A percentile compares a stretch with the other conserved stretches of the same genome.
These are phyloP conservation scores for Penicillium crystallinum DNA, from an alignment of 495 filamentous ascomycete genomes.

Conservation along the genomic window DNA sequence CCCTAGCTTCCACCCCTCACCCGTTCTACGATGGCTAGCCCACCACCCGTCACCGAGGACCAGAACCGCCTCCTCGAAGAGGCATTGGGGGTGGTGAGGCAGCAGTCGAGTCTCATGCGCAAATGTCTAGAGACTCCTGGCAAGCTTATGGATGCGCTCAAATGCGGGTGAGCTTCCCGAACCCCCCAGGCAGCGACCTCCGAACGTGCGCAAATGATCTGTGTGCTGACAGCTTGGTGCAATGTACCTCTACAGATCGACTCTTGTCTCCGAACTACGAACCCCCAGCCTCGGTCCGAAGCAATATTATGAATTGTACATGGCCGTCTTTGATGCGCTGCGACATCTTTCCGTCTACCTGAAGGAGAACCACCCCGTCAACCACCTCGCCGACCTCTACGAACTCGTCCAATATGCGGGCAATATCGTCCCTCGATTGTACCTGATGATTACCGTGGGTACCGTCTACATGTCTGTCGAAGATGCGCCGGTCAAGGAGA, in stretches of 20 bases:
- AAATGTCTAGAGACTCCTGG: constrained; percentile 95
- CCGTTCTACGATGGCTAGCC: constrained; percentile 46
- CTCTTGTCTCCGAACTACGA: constrained; percentile 92
- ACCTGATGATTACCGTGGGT: constrained; percentile 97
- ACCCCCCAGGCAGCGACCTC: constrained; percentile 33
- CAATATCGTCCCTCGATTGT: constrained; percentile 93
- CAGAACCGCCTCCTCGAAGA: constrained; percentile 93
- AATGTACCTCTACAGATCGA: constrained; percentile 60
- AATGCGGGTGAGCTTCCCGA: constrained; percentile 76
- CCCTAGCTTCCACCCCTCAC: constrained; percentile 15
- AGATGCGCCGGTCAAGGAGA: constrained; percentile 97
- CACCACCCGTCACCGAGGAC: constrained; percentile 74
- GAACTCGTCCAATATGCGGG: constrained; percentile 98
- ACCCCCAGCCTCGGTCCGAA: constrained; percentile 94
- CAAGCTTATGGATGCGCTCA: constrained; percentile 99
- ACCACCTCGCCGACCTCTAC: constrained; percentile 96
- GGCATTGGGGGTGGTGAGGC: constrained; percentile 91
- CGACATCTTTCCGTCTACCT: constrained; percentile 95
- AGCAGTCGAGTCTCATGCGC: constrained; percentile 94
- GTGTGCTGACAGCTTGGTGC: constrained; percentile 13
- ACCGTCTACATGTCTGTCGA: constrained; percentile 98
- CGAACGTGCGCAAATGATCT: constrained; percentile 11
- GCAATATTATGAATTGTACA: constrained; percentile 99
- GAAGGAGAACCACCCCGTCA: constrained; percentile 93
- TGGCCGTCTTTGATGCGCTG: constrained; percentile 96